phyloP scores from a whole-genome alignment of 768 basidiomycete species.

The Lactarius hengduanensis region DNA sequence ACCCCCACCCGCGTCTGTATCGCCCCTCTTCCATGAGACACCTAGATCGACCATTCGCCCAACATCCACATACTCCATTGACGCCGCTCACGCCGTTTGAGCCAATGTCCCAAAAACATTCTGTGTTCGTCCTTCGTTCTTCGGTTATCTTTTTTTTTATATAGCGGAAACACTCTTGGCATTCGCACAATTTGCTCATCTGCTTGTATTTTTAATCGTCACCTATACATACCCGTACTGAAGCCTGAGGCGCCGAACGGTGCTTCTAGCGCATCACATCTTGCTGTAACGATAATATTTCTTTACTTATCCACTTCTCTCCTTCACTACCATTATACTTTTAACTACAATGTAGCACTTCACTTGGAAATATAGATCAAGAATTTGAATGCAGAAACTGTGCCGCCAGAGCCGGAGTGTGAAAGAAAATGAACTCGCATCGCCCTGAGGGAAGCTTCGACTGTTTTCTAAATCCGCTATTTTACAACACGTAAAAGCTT shows the following conservation, averaged over 20 bases:
- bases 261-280: neutral
- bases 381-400: neutral
- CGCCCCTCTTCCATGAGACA: conserved; percentile 4
- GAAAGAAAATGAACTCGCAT: neutral
- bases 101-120: neutral
- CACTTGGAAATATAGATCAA: neutral
- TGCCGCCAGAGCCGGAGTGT: neutral
- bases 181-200: neutral
- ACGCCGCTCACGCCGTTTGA: conserved; percentile 16
- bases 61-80: conserved; percentile 4
- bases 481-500: too few relatives aligned
- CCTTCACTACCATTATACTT: neutral
- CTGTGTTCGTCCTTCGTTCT: neutral
- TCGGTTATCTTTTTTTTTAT: neutral
- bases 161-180: neutral
- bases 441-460: neutral
- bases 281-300: conserved; percentile 19
- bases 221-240: conserved; percentile 4
- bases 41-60: neutral
- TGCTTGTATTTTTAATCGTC: conserved; percentile 16
- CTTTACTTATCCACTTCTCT: neutral
- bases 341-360: conserved; percentile 14
- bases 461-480: neutral
- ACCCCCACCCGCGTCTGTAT: neutral
- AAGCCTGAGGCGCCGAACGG: neutral